These are phyloP conservation scores for Phialophora macrospora DNA, from an alignment of 2,329 filamentous ascomycete species.

Conservation along the genomic window DNA sequence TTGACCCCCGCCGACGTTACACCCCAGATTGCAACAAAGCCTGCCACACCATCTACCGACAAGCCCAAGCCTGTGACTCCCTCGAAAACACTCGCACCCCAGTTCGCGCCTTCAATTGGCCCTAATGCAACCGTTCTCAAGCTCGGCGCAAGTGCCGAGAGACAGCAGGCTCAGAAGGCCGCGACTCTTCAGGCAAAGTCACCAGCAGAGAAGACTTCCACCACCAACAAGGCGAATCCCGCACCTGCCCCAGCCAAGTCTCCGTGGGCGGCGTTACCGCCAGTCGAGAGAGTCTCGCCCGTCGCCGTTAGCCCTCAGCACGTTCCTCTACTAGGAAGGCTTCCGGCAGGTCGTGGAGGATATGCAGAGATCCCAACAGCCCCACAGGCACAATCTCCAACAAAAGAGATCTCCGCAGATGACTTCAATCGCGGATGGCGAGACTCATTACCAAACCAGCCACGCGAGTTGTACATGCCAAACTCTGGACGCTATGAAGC, in stretches of 20 bases:
- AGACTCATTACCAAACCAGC: conserved; percentile 66
- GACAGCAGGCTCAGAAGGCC: conserved; percentile 50
- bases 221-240: conserved; percentile 50
- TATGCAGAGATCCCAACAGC: conserved; percentile 67
- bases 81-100: conserved; percentile 40
- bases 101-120: conserved; percentile 52
- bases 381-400: conserved; percentile 69
- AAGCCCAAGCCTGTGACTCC: conserved; percentile 41
- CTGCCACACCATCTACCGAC: conserved; percentile 32
- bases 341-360: conserved; percentile 59
- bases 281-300: conserved; percentile 79
- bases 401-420: conserved; percentile 89
- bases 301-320: conserved; percentile 62
- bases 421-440: conserved; percentile 89
- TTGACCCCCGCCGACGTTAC: conserved; percentile 53
- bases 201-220: conserved; percentile 56
- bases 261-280: conserved; percentile 86
- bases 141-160: conserved; percentile 53
- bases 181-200: conserved; percentile 42
- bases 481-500: conserved; percentile 92
- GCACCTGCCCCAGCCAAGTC: conserved; percentile 76
- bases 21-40: conserved; percentile 35
- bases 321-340: conserved; percentile 53
- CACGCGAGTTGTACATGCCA: conserved; percentile 89
- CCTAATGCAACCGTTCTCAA: conserved; percentile 57